phyloP scores from a whole-genome alignment of 2,329 filamentous ascomycete genomes.

The Ophiostoma sp. region DNA sequence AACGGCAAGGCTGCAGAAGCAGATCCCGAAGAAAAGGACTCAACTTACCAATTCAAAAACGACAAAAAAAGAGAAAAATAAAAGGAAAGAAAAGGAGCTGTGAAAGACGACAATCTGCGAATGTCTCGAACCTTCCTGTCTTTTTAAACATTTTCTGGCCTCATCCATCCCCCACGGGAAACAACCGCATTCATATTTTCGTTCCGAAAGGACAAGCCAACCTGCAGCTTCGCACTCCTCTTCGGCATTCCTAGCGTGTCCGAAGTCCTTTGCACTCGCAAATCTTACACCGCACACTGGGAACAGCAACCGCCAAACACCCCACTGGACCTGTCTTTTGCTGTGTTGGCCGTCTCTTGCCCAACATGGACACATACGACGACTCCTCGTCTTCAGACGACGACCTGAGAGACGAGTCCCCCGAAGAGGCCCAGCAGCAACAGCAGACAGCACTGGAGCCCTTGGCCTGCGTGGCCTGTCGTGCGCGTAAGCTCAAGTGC shows the following conservation, averaged over 20 bases:
- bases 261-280: background rate
- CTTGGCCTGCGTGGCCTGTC: constrained; percentile 80
- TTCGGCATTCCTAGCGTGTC: constrained; percentile 21
- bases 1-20: background rate
- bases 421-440: background rate
- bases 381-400: background rate
- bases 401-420: background rate
- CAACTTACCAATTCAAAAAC: background rate
- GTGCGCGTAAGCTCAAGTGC: constrained; percentile 83
- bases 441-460: constrained; percentile 38
- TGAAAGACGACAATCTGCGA: background rate
- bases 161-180: background rate
- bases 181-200: background rate
- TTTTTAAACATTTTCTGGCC: background rate
- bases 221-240: background rate
- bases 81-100: background rate
- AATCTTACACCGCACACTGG: background rate
- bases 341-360: background rate
- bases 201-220: background rate
- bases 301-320: background rate
- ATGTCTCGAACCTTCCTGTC: background rate
- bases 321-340: background rate
- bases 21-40: background rate
- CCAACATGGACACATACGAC: background rate
- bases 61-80: background rate